Evolutionary conservation across 1,284 basidiomycete genomes (phyloP), one percentile per base, ranked within the genome.

Genomic region (Schizophyllum amplum): DNA sequence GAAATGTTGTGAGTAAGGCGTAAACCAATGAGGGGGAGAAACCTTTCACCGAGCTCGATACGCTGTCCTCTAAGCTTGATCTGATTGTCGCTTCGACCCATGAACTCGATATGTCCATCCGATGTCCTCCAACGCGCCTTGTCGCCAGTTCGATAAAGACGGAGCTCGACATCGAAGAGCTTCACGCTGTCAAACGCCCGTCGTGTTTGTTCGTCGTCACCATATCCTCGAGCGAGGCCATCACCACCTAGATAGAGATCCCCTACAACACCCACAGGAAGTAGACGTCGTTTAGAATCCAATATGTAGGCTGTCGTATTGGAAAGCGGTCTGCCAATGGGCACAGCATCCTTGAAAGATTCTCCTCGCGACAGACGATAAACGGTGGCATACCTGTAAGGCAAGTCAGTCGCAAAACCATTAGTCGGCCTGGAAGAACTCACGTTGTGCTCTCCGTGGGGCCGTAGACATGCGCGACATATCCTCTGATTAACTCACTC

Each of bases 41-140:
- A 27, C 24, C 11, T 20, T 52, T 47, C n/a, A 13, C 51, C 57
- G 15, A 55, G 50, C 25, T 59, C 54, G 9, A 59, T 21, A 4
- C 57, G 57, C 42, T 59, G 54, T 5, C 57, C 57, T 5, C 57
- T 48, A 17, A 59, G 15, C 17, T 59, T 59, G 7, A 59, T 46
- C 27, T 59, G 54, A 13, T 24, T 47, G 20, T 54, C 52, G 24
- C 47, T 46, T 24, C 56, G 51, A 5, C 52, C 56, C 24, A 53
- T 21, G 46, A 47, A 57, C 4, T 56, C 50, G 20, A 57, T 53
- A 52, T 60, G 22, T 54, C 58, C 57, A 5, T 67, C 68, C 11
- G 57, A 22, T 7, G 50, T 42, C 21, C 57, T 21, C 48, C 48
- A 50, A 22, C 48, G 20, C 24, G 48, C 48, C 22, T 20, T 50